phyloP scores from a whole-genome alignment of 2,329 filamentous ascomycete genomes.

The Scopulariopsis brevicaulis region DNA sequence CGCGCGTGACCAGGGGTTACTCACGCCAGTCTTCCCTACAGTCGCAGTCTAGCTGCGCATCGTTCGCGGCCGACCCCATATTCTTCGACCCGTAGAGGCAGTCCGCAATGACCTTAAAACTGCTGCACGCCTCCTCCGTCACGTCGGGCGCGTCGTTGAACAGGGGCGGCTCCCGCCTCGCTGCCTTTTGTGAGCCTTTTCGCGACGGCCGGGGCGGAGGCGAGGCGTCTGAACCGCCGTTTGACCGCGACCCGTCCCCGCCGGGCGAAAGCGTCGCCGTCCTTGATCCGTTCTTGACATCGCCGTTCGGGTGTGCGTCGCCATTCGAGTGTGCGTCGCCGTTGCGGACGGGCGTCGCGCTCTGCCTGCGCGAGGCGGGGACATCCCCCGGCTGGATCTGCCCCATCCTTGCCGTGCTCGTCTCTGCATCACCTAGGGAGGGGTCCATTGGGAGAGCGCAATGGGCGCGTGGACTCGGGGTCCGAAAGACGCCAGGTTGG shows the following conservation, averaged over 20 bases:
- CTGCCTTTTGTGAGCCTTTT: conserved; percentile 60
- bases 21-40: conserved; percentile 91
- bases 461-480: background rate
- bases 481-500: background rate
- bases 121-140: conserved; percentile 61
- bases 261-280: conserved; percentile 1
- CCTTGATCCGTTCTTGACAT: background rate
- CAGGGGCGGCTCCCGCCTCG: conserved; percentile 50
- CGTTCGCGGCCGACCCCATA: conserved; percentile 84
- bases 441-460: background rate
- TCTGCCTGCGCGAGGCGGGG: conserved; percentile 1
- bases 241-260: background rate
- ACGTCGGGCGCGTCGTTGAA: conserved; percentile 69
- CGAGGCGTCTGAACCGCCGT: conserved; percentile 26
- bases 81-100: conserved; percentile 89
- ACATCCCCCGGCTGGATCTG: conserved; percentile 1
- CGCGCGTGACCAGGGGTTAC: conserved; percentile 22
- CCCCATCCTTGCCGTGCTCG: conserved; percentile 2
- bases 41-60: conserved; percentile 75
- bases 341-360: background rate
- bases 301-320: background rate
- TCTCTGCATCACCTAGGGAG: conserved; percentile 2
- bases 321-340: background rate
- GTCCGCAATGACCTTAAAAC: conserved; percentile 71
- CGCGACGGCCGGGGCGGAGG: conserved; percentile 60